Evolutionary conservation across 768 basidiomycete genomes (phyloP), one percentile per base, ranked within the genome.

Genomic region (Suillus subluteus): DNA sequence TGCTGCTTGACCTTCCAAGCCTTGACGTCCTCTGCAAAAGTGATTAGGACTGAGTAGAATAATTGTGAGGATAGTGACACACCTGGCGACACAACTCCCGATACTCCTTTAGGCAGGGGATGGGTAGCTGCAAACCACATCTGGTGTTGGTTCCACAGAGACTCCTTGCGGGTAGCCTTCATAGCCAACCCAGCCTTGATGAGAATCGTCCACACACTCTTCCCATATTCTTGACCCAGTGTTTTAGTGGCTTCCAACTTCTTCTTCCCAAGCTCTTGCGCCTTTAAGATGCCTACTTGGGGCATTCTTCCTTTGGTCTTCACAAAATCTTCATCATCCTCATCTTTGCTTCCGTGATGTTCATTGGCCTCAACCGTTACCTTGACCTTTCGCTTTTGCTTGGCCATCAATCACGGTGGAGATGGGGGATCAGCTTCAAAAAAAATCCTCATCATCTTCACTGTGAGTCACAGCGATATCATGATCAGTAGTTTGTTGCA

Each of bases 151-250:
- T 55, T 55, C 54, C 54, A 55, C 3, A 3, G 54, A 55, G 54
- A 55, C 54, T 55, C 54, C 30, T 55, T 55, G 30, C n/a, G 4
- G 59, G 37, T 61, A 1, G 59, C 38, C 59, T 61, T 61, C 38
- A 37, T 40, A 1, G 23, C 21, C 59, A 61, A 21, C 59, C 59
- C 59, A 26, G 59, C 59, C 38, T 61, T 12, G 3, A 61, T 61
- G 59, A 61, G 59, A n/a, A 61, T 61, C 4, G 38, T 61, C 30
- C 11, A 4, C 0, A 6, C 38, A 61, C 59, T 61, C 35, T 61
- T 61, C 16, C 59, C 59, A 61, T 61, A 61, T 44, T 61, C 43
- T 23, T 40, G 15, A 8, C 40, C 38, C 3, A 41, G 16, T 13
- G 21, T 6, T 44, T 4, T n/a, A 2, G 59, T 12, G 2, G 38